Evolutionary conservation across 257 asterid genomes (phyloP), one percentile per base, ranked within the genome.

Genomic region (Gardenia jasminoides): DNA sequence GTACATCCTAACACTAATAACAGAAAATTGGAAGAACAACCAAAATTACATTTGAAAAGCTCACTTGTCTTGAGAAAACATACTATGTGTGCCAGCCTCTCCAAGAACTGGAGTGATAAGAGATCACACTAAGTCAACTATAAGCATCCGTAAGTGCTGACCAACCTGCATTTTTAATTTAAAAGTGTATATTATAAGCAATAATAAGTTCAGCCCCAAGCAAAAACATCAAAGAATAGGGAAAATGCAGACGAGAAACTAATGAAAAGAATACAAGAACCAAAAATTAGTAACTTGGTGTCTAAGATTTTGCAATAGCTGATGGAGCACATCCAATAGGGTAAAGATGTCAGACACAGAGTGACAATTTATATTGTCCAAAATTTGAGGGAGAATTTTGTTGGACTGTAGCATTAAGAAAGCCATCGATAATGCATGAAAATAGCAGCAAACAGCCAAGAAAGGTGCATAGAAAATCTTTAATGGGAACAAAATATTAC

Each of bases 81-180:
- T 86, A 93, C 98, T 97, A 24, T 90, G 93, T 65, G 89, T 85
- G 59, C 92, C 92, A 74, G 89, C 85, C 75, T 95, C 92, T 78
- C 97, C 96, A 75, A 94, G 96, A 85, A 94, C 82, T 59, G 97
- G 98, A 74, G 97, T 79, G 80, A 92, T 83, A 64, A 94, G 97
- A 78, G 97, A 91, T 54, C 97, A 92, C 74, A 94, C 87, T 46
- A 97, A 94, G 81, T 94, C 98, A 43, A 94, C 77, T 85, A 94
- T 81, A 61, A 94, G 86, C 94, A 94, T 83, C 86, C 83, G 85
- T 76, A 92, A 84, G 78, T 72, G 79, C 82, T 72, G 80, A 79
- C 75, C 80, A 39, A 46, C 81, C 97, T 89, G 91, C 85, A 83
- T 79, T 44, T 65, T 16, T 67, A 52, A 46, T 74, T 36, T 48